Conservation (phyloP, 2,329 filamentous ascomycete species). For the Fusarium torreyae region DNA sequence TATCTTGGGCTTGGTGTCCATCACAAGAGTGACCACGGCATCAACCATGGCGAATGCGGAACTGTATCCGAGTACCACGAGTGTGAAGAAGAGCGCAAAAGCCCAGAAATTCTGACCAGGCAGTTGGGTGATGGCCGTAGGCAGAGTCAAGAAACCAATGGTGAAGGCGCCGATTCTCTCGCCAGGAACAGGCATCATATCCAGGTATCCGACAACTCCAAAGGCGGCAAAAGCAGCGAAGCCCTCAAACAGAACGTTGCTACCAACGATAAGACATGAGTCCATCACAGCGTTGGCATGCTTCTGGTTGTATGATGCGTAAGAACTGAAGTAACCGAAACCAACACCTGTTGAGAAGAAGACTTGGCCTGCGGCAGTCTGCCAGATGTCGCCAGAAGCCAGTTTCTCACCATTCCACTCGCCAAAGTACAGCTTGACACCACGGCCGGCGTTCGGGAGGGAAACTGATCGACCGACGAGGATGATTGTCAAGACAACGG, state of each 20-base stretch:
- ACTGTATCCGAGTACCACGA: conserved; percentile 71
- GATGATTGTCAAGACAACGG: conserved; percentile 70
- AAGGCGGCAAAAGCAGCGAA: conserved; percentile 65
- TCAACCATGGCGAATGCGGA: conserved; percentile 74
- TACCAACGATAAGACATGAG: conserved; percentile 67
- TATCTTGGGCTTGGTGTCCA: conserved; percentile 62
- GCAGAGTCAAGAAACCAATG: conserved; percentile 71
- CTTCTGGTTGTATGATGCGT: conserved; percentile 71
- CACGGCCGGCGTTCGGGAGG: conserved; percentile 67
- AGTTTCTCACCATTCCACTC: conserved; percentile 66
- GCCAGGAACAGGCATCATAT: conserved; percentile 55
- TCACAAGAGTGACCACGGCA: conserved; percentile 67
- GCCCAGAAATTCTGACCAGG: conserved; percentile 72
- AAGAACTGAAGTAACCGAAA: conserved; percentile 72
- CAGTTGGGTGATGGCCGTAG: conserved; percentile 70
- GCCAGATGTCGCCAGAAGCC: conserved; percentile 68
- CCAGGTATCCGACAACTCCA: conserved; percentile 67
- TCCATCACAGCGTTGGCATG: conserved; percentile 73
- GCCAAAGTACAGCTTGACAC: conserved; percentile 64
- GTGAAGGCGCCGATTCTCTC: conserved; percentile 67
- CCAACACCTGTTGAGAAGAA: conserved; percentile 73
- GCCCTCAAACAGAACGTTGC: conserved; percentile 71
- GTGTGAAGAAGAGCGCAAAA: conserved; percentile 70
- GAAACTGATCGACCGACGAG: conserved; percentile 69
- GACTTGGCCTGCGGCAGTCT: conserved; percentile 72